Base-by-base conservation (phyloP, 768 basidiomycete species). In the Leccinum fibrillosum region DNA sequence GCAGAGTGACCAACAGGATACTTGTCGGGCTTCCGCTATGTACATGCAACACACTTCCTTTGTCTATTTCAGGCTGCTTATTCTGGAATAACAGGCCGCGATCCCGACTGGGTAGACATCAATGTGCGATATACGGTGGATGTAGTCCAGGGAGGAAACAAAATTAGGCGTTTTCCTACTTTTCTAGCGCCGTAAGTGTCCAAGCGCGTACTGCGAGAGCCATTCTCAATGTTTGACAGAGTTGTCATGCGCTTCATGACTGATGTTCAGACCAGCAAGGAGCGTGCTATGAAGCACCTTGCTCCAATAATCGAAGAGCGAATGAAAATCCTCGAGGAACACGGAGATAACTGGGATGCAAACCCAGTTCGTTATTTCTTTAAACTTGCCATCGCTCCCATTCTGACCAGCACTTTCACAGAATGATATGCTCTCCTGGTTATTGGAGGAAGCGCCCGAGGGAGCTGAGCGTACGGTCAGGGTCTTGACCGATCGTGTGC, bases 61-160 rank as follows among this genome's bases (percentile, higher is more conserved):
- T 3, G 7, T 49, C 9, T n/a, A n/a, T 17, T 49, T 15, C 28
- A 9, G 23, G 11, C 15, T 12, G 2, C 25, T 19, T 17, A 49
- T n/a, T 12, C 17, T 49, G 37, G 37, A 17, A 6, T 17, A 37
- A 37, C 37, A 49, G 49, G 49, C 8, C 49, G 49, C 12, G 15
- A 60, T 7, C 35, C 44, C 1, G 51, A 60, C 2, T 60, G 59
- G 59, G 21, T 60, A 10, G 51, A 42, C 15, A 21, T 60, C 8
- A 53, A 32, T 23, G 15, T 57, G 23, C 26, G 9, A 13, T 32
- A 9, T 15, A n/a, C 51, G 13, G 1, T 34, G 2, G 37, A 26
- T n/a, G 2, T 34, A 6, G 2, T 39, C 2, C 9, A 11, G 15
- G 15, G 10, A 3, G 48, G 52, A 3, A 2, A 44, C 7, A n/a